These are phyloP conservation scores for Asterella californica DNA, from an alignment of 225 moss, liverwort and hornwort species.

Conservation along the genomic window DNA sequence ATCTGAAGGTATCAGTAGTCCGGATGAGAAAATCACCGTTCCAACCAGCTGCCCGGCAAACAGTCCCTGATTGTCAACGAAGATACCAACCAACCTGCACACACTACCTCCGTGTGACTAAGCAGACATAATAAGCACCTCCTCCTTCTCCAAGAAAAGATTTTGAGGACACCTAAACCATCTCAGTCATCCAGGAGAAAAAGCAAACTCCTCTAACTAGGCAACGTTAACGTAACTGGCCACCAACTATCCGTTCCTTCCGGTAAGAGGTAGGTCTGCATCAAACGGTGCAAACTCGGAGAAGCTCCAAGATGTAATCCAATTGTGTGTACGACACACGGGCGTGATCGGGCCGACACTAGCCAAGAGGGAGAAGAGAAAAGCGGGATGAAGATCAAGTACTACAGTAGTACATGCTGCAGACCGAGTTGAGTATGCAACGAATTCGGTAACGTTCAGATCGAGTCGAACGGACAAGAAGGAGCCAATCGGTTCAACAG, in stretches of 20 bases:
- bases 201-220: too few relatives aligned
- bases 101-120: not conserved
- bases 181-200: too few relatives aligned
- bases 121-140: not conserved
- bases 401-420: not conserved
- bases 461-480: not conserved
- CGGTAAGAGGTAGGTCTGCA: not conserved
- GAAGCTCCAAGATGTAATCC: not conserved
- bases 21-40: not conserved
- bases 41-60: not conserved
- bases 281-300: not conserved
- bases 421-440: not conserved
- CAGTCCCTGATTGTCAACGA: not conserved
- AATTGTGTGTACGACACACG: not conserved
- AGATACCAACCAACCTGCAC: not conserved
- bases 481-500: not conserved
- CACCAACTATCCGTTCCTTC: too few relatives aligned
- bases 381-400: not conserved
- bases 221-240: too few relatives aligned
- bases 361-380: not conserved
- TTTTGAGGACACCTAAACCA: not conserved
- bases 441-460: not conserved
- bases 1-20: not conserved
- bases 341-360: not conserved
- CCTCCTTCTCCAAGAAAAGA: too few relatives aligned